phyloP scores from a whole-genome alignment of 805 yeast species.

The Isabelozyma gotoi region DNA sequence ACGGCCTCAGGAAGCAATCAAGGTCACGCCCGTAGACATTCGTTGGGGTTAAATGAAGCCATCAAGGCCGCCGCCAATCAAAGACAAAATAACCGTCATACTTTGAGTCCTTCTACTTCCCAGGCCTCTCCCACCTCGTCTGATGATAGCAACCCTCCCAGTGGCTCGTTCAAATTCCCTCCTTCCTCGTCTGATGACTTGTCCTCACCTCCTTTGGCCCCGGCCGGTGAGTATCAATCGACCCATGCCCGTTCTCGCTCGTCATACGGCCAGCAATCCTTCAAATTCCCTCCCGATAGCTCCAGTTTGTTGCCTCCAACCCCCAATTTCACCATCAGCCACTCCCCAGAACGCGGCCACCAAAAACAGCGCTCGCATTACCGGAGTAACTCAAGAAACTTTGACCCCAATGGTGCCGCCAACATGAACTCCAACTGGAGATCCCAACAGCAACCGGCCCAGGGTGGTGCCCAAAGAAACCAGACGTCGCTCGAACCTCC shows the following conservation, averaged over 20 bases:
- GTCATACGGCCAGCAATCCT: constrained; percentile 45
- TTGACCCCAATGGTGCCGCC: constrained; percentile 28
- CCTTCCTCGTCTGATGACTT: constrained; percentile 5
- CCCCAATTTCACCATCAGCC: constrained; percentile 47
- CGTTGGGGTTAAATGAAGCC: constrained; percentile 88
- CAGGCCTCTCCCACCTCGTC: constrained; percentile 18
- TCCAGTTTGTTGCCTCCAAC: constrained; percentile 49
- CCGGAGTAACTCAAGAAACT: constrained; percentile 38
- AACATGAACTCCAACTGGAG: constrained; percentile 67
- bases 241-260: constrained; percentile 37
- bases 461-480: constrained; percentile 18
- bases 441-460: constrained; percentile 42
- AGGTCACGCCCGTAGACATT: constrained; percentile 93
- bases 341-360: constrained; percentile 40
- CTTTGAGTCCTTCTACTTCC: constrained; percentile 29
- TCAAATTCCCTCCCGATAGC: constrained; percentile 63
- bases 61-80: constrained; percentile 95
- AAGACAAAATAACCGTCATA: constrained; percentile 44
- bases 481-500: constrained; percentile 38
- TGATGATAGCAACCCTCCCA: constrained; percentile 8
- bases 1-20: constrained; percentile 38
- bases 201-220: constrained; percentile 6
- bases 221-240: background rate
- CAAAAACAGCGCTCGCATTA: constrained; percentile 41
- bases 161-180: constrained; percentile 5